These are phyloP conservation scores for Omphalotus olearius DNA, from an alignment of 1,284 basidiomycete species.

Conservation along the genomic window DNA sequence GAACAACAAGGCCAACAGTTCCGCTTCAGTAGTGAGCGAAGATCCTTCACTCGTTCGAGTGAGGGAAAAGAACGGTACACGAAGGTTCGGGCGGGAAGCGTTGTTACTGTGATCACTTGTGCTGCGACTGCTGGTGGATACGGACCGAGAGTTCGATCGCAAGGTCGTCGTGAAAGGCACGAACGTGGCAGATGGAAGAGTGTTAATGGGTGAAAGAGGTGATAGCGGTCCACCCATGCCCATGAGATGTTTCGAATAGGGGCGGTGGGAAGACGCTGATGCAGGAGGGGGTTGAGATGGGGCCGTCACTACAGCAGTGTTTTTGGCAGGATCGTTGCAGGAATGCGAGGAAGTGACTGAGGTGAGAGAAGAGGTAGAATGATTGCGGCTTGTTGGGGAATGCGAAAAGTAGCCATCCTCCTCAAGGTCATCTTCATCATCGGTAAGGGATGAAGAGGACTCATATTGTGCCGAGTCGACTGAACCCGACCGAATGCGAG, in stretches of 20 bases:
- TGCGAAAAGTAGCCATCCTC: conserved; percentile 58
- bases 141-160: background rate
- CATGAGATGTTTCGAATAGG: conserved; percentile 14
- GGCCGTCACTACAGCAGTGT: background rate
- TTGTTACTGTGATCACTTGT: background rate
- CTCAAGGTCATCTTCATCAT: conserved; percentile 26
- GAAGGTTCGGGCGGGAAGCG: conserved; percentile 10
- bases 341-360: conserved; percentile 36
- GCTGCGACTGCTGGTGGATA: conserved; percentile 2
- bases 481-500: background rate
- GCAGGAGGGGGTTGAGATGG: background rate
- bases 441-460: conserved; percentile 24
- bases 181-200: background rate
- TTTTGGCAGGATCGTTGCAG: conserved; percentile 33
- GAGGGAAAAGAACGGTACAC: conserved; percentile 70
- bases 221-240: conserved; percentile 12
- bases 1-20: conserved; percentile 59
- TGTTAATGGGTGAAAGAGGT: conserved; percentile 13
- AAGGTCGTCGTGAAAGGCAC: background rate
- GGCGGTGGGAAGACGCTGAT: conserved; percentile 3
- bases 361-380: conserved; percentile 30
- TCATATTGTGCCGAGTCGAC: conserved; percentile 2
- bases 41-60: conserved; percentile 74
- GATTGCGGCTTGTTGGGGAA: conserved; percentile 32
- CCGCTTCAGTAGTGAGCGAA: conserved; percentile 63